phyloP scores from a whole-genome alignment of 78 protist species.

The Salpingoeca rosetta region DNA sequence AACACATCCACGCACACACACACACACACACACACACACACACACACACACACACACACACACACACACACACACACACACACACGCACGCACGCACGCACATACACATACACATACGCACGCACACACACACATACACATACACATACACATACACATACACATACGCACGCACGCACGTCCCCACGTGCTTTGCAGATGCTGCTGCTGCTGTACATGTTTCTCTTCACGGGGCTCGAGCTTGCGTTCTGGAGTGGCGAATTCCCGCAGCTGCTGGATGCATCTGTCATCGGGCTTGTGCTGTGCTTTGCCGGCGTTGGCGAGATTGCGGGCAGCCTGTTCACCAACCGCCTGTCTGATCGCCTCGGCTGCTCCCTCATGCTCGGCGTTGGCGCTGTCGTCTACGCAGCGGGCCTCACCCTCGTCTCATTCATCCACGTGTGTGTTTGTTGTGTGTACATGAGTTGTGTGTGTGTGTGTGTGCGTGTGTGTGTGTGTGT shows the following conservation, averaged over 20 bases:
- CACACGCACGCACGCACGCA: too few relatives aligned
- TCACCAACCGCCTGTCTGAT: neutral
- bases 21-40: too few relatives aligned
- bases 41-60: too few relatives aligned
- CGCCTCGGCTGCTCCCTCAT: conserved; percentile 2
- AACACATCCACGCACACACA: too few relatives aligned
- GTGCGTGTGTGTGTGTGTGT: too few relatives aligned
- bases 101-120: too few relatives aligned
- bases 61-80: too few relatives aligned
- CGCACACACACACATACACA: too few relatives aligned
- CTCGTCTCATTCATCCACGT: neutral
- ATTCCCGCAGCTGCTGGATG: neutral
- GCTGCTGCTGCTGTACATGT: neutral
- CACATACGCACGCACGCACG: too few relatives aligned
- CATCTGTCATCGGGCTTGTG: neutral
- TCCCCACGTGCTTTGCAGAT: too few relatives aligned
- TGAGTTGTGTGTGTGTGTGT: neutral
- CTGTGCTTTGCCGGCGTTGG: neutral
- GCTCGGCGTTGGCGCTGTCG: neutral
- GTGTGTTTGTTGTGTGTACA: neutral
- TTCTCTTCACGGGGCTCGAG: neutral
- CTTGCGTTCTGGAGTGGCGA: conserved; percentile 5
- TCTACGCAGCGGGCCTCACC: neutral
- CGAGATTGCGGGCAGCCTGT: neutral
- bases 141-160: too few relatives aligned